Conservation (phyloP, 129 eudicot genomes). For the Centella asiatica region DNA sequence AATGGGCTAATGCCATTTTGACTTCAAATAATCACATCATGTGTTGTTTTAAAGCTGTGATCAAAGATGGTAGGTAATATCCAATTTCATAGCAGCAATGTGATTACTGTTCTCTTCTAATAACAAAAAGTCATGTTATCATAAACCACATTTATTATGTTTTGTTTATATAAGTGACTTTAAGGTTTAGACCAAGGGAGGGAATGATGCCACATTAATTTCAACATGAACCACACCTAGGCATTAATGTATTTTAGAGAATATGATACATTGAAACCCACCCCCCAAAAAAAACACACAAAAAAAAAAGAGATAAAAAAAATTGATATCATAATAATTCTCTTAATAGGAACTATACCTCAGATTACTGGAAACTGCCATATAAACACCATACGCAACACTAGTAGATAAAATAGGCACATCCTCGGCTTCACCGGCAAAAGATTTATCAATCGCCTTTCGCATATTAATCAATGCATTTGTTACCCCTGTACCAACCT, state of each 20-base stretch:
- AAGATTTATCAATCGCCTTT: constrained; percentile 8
- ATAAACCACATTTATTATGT: background rate
- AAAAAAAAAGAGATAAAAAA: no score
- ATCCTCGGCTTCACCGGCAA: constrained; percentile 9
- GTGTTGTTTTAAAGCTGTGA: background rate
- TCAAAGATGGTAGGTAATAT: background rate
- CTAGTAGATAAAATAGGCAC: constrained; percentile 62
- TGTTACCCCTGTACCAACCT: constrained; percentile 90
- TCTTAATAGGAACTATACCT: constrained; percentile 34
- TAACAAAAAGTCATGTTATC: background rate
- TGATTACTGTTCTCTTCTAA: background rate
- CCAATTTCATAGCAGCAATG: background rate
- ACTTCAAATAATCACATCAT: background rate
- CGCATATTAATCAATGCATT: constrained; percentile 56
- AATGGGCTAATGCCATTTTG: background rate
- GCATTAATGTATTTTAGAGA: background rate
- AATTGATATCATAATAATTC: background rate
- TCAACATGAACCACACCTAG: background rate
- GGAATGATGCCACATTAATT: background rate
- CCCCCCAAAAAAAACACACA: no score
- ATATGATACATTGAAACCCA: no score
- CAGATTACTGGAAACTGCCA: constrained; percentile 89
- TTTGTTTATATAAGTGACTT: constrained; percentile 8
- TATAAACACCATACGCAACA: constrained; percentile 83
- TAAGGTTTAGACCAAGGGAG: constrained; percentile 5